Evolutionary conservation across 257 asterid genomes (phyloP).

Genomic region (Fraxinus cuspidata): DNA sequence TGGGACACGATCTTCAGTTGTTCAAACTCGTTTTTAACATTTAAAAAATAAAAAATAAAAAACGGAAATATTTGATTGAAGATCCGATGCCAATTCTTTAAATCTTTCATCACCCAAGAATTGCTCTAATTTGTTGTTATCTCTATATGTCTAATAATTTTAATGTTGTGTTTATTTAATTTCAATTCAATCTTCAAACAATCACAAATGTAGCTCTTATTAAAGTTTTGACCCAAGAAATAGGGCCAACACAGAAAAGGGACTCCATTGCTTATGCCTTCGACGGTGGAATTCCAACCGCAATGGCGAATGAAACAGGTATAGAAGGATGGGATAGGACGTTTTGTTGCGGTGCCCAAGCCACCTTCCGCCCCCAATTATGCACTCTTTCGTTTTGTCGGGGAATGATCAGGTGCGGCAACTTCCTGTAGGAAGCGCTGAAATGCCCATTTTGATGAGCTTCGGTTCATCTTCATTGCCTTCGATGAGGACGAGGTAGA

Average conservation of each 20-base stretch:
- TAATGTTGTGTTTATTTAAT: constrained; percentile 20
- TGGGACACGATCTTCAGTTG: too few relatives aligned
- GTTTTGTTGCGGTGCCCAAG: constrained; percentile 40
- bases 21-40: too few relatives aligned
- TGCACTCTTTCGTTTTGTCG: not conserved
- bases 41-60: too few relatives aligned
- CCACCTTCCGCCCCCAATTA: constrained; percentile 19
- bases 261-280: not conserved
- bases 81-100: constrained; percentile 29
- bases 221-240: constrained; percentile 37
- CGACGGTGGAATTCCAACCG: not conserved
- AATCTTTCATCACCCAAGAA: constrained; percentile 17
- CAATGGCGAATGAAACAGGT: constrained; percentile 28
- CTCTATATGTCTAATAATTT: constrained; percentile 23
- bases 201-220: constrained; percentile 39
- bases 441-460: constrained; percentile 91
- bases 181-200: constrained; percentile 42
- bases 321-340: constrained; percentile 39
- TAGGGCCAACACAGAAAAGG: constrained; percentile 37
- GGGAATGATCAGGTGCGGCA: constrained; percentile 41
- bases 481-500: constrained; percentile 37
- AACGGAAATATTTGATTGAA: constrained; percentile 19
- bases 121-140: constrained; percentile 31
- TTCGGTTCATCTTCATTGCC: constrained; percentile 67
- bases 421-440: constrained; percentile 80